Evolutionary conservation across 176 grass and related monocot species (phyloP), one percentile per base, ranked within the genome.

Genomic region (Phragmites australis): DNA sequence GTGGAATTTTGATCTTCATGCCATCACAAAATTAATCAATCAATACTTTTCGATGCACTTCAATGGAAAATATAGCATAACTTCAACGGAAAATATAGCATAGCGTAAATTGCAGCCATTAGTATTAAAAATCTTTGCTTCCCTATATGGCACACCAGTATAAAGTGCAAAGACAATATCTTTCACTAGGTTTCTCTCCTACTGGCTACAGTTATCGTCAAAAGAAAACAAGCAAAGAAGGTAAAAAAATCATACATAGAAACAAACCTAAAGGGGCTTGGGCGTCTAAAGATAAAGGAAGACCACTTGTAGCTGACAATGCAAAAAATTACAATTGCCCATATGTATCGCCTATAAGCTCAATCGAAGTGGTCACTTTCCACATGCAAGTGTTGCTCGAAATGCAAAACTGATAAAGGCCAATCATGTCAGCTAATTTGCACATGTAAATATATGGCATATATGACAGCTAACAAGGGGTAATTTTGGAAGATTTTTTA

Each of bases 1-100:
- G 95, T 72, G 90, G 90, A 70, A 98, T 74, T 87, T 94, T 98
- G 52, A 98, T 93, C 95, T 97, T 88, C 82, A 92, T 65, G 58
- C 16, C 48, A 83, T 50, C 50, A 76, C 10, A 85, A n/a, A 76
- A 62, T 32, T 18, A 30, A 53, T 70, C 21, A 80, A 64, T 79
- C 21, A 84, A 53, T 60, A 50, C 34, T 17, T 79, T 85, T 68
- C 34, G 16, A 74, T 74, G 34, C 43, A 54, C 8, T 82, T 65
- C 41, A 82, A 48, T 58, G 0, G 21, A 26, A 84, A 71, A 62
- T 55, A 55, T 17, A 71, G 39, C 60, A 39, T 84, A 47, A 15
- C 81, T n/a, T n/a, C n/a, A n/a, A n/a, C n/a, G n/a, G n/a, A n/a
- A n/a, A n/a, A n/a, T n/a, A 45, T 6, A 79, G 37, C 44, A 58